Base-by-base conservation (phyloP, 345 rosid genomes). In the Anastatica hierochuntica region DNA sequence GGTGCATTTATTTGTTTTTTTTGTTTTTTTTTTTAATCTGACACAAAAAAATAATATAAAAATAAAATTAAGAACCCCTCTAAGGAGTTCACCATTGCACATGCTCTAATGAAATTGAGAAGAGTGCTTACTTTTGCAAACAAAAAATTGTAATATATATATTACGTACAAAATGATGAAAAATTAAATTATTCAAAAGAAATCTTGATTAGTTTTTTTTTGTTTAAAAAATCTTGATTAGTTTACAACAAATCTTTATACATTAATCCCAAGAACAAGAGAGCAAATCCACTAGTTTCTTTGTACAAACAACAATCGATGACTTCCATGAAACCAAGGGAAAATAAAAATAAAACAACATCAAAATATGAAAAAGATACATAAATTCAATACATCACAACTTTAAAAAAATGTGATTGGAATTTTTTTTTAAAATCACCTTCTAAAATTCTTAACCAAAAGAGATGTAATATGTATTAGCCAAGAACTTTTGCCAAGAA, bases 241-340 rank as follows among this genome's bases (percentile, higher is more conserved):
- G 42, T 20, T 44, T 17, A 66, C 34, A 65, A 66, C 34, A 56
- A 43, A 60, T 39, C 37, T 34, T 59, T 44, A 10, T 19, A 59
- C 55, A n/a, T n/a, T n/a, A 53, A 49, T 37, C 61, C 44, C n/a
- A n/a, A n/a, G n/a, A 43, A 7, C 21, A 19, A 18, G 30, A 20
- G 9, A 26, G 12, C 31, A 58, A 20, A 52, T 44, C 60, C 43
- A 45, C 56, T 53, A 67, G 30, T 23, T 52, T 53, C 8, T 29
- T 60, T 66, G 54, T 67, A 67, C 66, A 67, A 44, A 46, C 61
- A 59, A 52, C 54, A 44, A 43, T 20, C 51, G 49, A 44, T 58
- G 49, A 51, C 47, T 27, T 35, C 46, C 48, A 29, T 49, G 24
- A 34, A 49, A 40, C 64, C 53, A 39, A 6, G 3, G 2, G 1